Percentiles rank a stretch among this genome's conserved stretches.
Conservation (phyloP, 73 alveolate genomes). For the Tetrahymena thermophila region DNA sequence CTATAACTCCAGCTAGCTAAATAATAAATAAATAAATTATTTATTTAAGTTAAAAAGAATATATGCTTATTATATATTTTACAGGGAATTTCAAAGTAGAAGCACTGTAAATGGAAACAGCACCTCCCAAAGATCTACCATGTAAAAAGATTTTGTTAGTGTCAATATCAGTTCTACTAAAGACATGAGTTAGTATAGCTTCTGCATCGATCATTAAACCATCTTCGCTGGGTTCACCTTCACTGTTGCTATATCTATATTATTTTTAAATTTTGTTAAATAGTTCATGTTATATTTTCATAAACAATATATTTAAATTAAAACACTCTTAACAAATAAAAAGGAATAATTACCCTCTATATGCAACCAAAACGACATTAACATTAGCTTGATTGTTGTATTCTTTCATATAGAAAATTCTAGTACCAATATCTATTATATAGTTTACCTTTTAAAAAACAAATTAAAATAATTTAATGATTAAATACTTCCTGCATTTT, state of each 20-base stretch:
- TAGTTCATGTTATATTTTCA: no score
- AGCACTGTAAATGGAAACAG: conserved; percentile 84
- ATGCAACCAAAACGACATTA: conserved; percentile 84
- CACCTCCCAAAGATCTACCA: conserved; percentile 96
- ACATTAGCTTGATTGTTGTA: conserved; percentile 50
- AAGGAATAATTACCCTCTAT: conserved; percentile 74
- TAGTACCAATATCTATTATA: conserved; percentile 77
- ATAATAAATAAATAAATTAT: neutral
- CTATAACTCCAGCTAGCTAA: conserved; percentile 73
- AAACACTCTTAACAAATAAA: neutral
- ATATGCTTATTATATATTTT: neutral
- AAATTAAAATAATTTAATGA: no score
- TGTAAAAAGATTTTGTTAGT: conserved; percentile 59
- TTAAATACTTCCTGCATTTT: conserved; percentile 88
- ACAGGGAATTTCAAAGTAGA: neutral
- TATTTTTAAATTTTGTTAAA: neutral
- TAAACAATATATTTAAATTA: no score
- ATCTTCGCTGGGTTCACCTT: conserved; percentile 90
- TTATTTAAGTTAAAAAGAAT: neutral
- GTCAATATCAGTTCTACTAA: conserved; percentile 67
- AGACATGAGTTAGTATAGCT: conserved; percentile 64
- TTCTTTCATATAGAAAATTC: conserved; percentile 66
- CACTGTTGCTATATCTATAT: conserved; percentile 57
- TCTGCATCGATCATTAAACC: conserved; percentile 88
- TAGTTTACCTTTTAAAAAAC: neutral